Percentiles rank a stretch among this genome's conserved stretches.
These are phyloP conservation scores for Scleroderma bovista DNA, from an alignment of 768 basidiomycete genomes.

Conservation along the genomic window DNA sequence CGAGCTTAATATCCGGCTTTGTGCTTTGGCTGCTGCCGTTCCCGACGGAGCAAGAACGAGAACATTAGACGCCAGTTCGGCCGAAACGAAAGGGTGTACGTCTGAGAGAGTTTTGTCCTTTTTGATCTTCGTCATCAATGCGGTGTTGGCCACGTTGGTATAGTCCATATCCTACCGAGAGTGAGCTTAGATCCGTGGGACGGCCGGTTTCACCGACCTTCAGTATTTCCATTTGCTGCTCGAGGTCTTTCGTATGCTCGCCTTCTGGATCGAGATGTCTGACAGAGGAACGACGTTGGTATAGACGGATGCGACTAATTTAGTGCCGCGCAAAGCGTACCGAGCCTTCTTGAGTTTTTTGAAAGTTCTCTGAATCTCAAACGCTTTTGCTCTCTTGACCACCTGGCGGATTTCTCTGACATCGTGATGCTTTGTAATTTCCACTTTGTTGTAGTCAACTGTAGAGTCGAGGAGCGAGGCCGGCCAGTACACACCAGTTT, in stretches of 20 bases:
- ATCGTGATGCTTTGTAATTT: conserved; percentile 58
- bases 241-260: conserved; percentile 44
- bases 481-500: conserved; percentile 46
- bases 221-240: conserved; percentile 52
- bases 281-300: conserved; percentile 3
- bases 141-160: conserved; percentile 55
- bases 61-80: conserved; percentile 37
- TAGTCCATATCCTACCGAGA: conserved; percentile 48
- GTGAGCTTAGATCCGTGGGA: background rate
- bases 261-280: conserved; percentile 35
- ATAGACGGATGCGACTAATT: background rate
- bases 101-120: conserved; percentile 61
- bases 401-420: conserved; percentile 68
- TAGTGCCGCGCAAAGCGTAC: conserved; percentile 33
- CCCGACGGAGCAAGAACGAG: conserved; percentile 34
- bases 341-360: conserved; percentile 72
- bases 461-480: conserved; percentile 7
- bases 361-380: conserved; percentile 78
- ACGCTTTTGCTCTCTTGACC: conserved; percentile 74
- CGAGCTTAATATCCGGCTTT: conserved; percentile 70
- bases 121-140: conserved; percentile 65
- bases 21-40: conserved; percentile 51
- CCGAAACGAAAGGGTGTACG: conserved; percentile 39
- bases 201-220: conserved; percentile 46
- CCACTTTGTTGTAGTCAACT: conserved; percentile 6